Evolutionary conservation across 169 alveolate species (phyloP).

Genomic region (Eimeria tenella): DNA sequence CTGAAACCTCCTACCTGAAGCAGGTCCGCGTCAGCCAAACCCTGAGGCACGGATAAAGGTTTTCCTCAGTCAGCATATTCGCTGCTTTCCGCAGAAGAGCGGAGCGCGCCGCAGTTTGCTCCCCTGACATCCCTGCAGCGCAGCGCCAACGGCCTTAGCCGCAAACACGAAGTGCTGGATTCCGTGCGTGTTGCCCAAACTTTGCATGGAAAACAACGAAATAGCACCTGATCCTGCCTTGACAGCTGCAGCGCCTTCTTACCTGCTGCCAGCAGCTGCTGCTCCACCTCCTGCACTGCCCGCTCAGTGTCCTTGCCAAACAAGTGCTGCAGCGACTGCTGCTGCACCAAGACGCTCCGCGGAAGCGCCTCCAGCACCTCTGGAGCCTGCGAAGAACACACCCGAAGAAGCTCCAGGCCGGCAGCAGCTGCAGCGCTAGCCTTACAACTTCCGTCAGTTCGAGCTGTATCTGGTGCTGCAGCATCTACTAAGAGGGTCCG

Average conservation of each 20-base stretch:
- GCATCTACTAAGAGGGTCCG: too few relatives aligned
- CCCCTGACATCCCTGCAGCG: not conserved
- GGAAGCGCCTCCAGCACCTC: slow-evolving; percentile 32
- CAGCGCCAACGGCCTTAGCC: not conserved
- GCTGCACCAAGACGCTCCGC: slow-evolving; percentile 31
- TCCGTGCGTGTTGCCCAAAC: not conserved
- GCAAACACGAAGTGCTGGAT: not conserved
- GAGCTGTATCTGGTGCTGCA: too few relatives aligned
- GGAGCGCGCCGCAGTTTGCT: not conserved
- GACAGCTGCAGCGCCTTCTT: not conserved
- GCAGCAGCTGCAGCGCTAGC: slow-evolving; percentile 9
- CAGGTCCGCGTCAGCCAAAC: slow-evolving; percentile 46
- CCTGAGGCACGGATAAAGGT: not conserved
- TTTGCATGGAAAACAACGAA: not conserved
- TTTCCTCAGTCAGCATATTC: not conserved
- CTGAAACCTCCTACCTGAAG: not conserved
- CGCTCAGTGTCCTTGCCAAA: not conserved
- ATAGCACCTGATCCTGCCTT: too few relatives aligned
- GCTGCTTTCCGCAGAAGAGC: not conserved
- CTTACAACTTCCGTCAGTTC: too few relatives aligned
- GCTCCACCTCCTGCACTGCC: slow-evolving; percentile 32
- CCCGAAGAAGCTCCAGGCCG: not conserved
- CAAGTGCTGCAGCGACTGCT: slow-evolving; percentile 41
- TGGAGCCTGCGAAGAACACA: not conserved
- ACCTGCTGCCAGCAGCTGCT: slow-evolving; percentile 4